Conservation (phyloP, 1,284 basidiomycete species). For the Apiotrichum veenhuisii region DNA sequence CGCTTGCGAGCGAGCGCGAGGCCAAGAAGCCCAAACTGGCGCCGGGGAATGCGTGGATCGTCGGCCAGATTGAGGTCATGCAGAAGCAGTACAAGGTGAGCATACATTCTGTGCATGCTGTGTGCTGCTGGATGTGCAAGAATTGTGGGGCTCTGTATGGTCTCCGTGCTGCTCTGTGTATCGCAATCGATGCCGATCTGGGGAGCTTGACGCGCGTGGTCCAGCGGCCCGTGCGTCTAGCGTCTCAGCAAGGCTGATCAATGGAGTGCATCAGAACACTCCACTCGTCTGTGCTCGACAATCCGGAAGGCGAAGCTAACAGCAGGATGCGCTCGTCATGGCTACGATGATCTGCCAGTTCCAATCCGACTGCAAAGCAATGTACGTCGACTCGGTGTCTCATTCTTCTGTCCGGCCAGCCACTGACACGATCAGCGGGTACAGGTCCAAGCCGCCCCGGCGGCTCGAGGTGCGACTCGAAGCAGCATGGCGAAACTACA, state of each 20-base stretch:
- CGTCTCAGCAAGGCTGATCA: no score
- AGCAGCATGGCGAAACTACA: conserved; percentile 29
- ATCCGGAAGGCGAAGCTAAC: conserved; percentile 1
- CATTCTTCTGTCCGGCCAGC: not conserved
- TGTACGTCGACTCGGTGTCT: conserved; percentile 19
- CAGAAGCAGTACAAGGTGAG: conserved; percentile 28
- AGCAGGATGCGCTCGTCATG: conserved; percentile 27
- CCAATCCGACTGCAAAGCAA: conserved; percentile 20
- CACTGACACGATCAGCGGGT: conserved; percentile 8
- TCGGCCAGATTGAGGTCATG: conserved; percentile 24
- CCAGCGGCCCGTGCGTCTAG: no score
- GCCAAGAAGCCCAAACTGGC: conserved; percentile 15
- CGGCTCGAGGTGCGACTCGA: conserved; percentile 25
- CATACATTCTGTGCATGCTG: no score
- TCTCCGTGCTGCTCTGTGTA: no score
- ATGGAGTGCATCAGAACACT: not conserved
- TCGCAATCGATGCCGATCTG: not conserved
- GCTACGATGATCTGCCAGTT: conserved; percentile 31
- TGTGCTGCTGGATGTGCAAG: not conserved
- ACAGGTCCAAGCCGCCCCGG: conserved; percentile 13
- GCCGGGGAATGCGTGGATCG: conserved; percentile 29
- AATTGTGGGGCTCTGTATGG: not conserved
- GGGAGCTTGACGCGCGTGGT: no score
- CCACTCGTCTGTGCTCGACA: not conserved
- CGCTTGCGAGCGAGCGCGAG: not conserved